Conservation (phyloP, 805 yeast species). For the Dipodascus geniculatus region DNA sequence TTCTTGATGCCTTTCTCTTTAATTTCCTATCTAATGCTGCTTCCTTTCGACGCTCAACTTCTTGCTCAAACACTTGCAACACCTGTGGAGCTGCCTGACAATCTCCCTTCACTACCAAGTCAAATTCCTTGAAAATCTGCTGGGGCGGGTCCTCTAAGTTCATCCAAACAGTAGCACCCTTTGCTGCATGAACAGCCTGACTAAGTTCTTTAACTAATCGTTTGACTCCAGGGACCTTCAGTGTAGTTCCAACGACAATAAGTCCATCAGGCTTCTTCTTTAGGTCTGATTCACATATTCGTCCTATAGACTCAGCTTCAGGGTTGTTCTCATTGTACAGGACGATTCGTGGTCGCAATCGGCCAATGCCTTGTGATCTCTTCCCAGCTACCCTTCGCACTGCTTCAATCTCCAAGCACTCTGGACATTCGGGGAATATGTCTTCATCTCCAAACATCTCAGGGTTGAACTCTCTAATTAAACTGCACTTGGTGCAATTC, state of each 20-base stretch:
- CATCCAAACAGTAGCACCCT: conserved; percentile 52
- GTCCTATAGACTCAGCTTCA: conserved; percentile 79
- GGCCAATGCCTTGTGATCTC: conserved; percentile 51
- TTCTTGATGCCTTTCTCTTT: background rate
- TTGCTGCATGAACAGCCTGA: conserved; percentile 40
- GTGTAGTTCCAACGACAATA: conserved; percentile 73
- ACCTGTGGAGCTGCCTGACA: conserved; percentile 43
- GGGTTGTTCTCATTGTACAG: conserved; percentile 72
- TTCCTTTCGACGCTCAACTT: background rate
- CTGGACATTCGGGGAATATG: conserved; percentile 46
- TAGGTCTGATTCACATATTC: conserved; percentile 56
- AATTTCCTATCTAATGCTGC: background rate
- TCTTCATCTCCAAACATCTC: conserved; percentile 31
- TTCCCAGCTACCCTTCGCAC: conserved; percentile 51
- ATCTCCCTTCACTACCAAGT: conserved; percentile 51
- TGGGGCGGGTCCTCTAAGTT: conserved; percentile 34
- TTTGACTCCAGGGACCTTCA: conserved; percentile 67
- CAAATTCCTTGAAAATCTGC: conserved; percentile 32
- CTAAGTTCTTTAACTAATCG: conserved; percentile 51
- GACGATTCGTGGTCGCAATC: conserved; percentile 53
- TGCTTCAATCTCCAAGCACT: conserved; percentile 47
- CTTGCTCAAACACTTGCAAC: conserved; percentile 17
- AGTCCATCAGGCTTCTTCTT: conserved; percentile 61
- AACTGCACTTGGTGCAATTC: conserved; percentile 67
- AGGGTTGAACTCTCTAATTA: conserved; percentile 42